These are phyloP conservation scores for Emergomyces africanus DNA, from an alignment of 2,329 filamentous ascomycete species.

Conservation along the genomic window DNA sequence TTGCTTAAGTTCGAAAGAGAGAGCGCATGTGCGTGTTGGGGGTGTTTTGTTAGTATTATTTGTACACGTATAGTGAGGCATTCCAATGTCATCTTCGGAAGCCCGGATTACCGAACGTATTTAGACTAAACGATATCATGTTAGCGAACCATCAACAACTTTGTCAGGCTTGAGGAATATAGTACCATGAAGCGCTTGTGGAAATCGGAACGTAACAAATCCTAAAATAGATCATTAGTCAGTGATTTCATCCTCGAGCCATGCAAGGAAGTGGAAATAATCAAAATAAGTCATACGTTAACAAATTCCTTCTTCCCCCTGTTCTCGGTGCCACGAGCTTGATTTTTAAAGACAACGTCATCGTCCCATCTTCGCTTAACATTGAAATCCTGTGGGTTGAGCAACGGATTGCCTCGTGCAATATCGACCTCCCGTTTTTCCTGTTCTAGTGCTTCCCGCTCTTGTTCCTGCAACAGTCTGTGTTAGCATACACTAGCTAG, in stretches of 20 bases:
- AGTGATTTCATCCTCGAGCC: conserved; percentile 2
- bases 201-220: conserved; percentile 87
- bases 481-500: background rate
- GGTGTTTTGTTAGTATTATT: background rate
- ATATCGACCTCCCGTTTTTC: conserved; percentile 79
- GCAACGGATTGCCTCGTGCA: conserved; percentile 78
- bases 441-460: conserved; percentile 66
- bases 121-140: background rate
- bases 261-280: background rate
- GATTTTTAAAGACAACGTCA: conserved; percentile 98
- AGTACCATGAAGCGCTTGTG: conserved; percentile 84
- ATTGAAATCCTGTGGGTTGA: conserved; percentile 79
- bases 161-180: background rate
- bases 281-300: conserved; percentile 52
- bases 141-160: background rate
- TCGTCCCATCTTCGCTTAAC: conserved; percentile 89
- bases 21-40: background rate
- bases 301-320: conserved; percentile 92
- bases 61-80: background rate
- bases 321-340: conserved; percentile 87
- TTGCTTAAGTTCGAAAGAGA: too few species aligned
- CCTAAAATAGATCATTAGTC: conserved; percentile 34
- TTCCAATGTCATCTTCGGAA: background rate
- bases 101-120: conserved; percentile 1
- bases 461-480: conserved; percentile 48